Evolutionary conservation across 805 yeast genomes (phyloP).

Genomic region (Candida loeiensis): DNA sequence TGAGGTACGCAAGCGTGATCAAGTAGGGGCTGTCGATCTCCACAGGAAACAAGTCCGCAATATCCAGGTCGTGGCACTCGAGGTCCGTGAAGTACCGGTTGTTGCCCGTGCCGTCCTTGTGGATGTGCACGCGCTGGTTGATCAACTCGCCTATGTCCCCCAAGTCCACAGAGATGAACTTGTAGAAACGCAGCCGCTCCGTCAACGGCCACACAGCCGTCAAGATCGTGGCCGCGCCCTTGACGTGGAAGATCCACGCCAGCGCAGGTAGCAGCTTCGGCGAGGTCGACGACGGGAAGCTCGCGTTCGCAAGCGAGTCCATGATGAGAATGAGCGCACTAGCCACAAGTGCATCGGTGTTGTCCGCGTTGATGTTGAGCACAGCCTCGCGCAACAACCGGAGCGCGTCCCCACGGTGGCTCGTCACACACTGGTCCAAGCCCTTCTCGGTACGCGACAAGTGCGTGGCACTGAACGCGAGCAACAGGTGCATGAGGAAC

Average conservation of each 20-base stretch:
- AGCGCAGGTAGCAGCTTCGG: constrained; percentile 75
- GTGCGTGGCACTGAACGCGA: constrained; percentile 92
- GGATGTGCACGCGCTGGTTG: constrained; percentile 34
- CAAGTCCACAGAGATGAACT: constrained; percentile 69
- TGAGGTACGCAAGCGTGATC: constrained; percentile 81
- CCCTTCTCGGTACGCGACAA: constrained; percentile 73
- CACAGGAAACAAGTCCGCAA: constrained; percentile 83
- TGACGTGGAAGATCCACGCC: constrained; percentile 96
- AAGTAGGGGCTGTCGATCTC: constrained; percentile 79
- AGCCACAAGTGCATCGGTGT: constrained; percentile 91
- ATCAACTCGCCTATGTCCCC: constrained; percentile 81
- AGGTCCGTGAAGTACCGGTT: constrained; percentile 49
- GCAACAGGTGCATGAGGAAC: constrained; percentile 84
- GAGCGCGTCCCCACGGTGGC: constrained; percentile 85
- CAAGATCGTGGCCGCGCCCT: constrained; percentile 93
- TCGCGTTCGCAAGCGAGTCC: constrained; percentile 93
- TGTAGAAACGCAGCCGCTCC: constrained; percentile 40
- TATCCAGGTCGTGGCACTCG: constrained; percentile 81
- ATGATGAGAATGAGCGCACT: constrained; percentile 83
- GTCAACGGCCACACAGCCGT: constrained; percentile 93
- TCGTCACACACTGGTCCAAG: constrained; percentile 74
- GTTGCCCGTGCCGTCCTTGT: constrained; percentile 21
- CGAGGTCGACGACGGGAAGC: constrained; percentile 48
- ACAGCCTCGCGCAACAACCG: constrained; percentile 81
- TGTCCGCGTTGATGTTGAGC: constrained; percentile 73